These are phyloP conservation scores for Coniochaeta sp. DNA, from an alignment of 2,329 filamentous ascomycete genomes.

Conservation along the genomic window DNA sequence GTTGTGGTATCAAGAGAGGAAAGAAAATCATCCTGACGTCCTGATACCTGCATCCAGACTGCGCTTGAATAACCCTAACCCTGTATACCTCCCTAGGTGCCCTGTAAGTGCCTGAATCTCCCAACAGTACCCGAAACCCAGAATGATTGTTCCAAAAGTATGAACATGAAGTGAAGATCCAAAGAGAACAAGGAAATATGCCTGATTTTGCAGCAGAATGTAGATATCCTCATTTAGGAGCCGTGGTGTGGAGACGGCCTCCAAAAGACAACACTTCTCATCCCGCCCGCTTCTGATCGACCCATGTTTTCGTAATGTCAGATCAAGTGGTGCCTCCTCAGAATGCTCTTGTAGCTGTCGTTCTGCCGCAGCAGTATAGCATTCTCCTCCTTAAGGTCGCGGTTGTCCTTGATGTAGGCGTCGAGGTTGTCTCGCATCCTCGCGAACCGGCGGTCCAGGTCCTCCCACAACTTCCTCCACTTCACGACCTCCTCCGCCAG, in stretches of 20 bases:
- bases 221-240: too few species aligned
- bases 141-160: neutral
- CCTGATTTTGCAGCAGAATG: too few species aligned
- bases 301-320: neutral
- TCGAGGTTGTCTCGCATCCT: conserved; percentile 15
- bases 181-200: neutral
- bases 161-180: neutral
- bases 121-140: neutral
- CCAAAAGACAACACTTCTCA: too few species aligned
- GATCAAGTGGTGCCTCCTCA: conserved; percentile 2
- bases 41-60: too few species aligned
- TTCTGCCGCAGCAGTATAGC: conserved; percentile 17
- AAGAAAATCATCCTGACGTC: neutral
- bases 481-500: conserved; percentile 21
- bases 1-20: neutral
- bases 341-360: conserved; percentile 16
- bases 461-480: conserved; percentile 11
- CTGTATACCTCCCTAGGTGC: neutral
- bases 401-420: conserved; percentile 18
- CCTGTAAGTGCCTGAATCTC: neutral
- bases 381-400: conserved; percentile 18
- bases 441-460: conserved; percentile 14
- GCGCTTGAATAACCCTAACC: conserved; percentile 2
- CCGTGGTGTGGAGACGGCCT: too few species aligned
- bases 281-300: too few species aligned